Percentiles rank a stretch among this genome's conserved stretches.
These are phyloP conservation scores for Melocanna baccifera DNA, from an alignment of 176 grass and related monocot genomes.

Conservation along the genomic window DNA sequence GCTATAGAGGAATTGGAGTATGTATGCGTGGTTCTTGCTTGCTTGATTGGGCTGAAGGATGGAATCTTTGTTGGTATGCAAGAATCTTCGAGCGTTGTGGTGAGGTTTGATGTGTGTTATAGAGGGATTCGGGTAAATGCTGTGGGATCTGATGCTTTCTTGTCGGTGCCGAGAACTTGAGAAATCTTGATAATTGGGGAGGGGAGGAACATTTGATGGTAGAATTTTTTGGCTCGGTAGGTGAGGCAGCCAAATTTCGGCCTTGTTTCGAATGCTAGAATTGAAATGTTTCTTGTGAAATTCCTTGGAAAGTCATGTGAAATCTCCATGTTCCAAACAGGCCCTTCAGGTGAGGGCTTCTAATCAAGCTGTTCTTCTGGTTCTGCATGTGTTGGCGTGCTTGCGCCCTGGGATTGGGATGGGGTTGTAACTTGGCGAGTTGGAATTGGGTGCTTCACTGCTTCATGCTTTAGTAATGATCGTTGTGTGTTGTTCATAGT, in stretches of 20 bases:
- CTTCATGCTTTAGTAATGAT: neutral
- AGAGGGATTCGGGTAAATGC: neutral
- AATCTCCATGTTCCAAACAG: neutral
- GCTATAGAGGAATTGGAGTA: neutral
- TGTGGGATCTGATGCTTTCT: slow-evolving; percentile 6
- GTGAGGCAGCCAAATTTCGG: neutral
- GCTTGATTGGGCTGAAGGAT: neutral
- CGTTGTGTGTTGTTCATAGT: neutral
- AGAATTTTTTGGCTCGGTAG: neutral
- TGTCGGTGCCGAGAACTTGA: neutral
- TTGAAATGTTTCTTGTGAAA: neutral
- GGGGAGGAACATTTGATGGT: neutral
- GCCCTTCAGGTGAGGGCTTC: neutral
- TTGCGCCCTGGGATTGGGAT: neutral
- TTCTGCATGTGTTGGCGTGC: neutral
- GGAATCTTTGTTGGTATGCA: neutral
- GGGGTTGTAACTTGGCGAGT: neutral
- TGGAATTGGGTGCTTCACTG: neutral
- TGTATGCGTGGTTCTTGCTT: slow-evolving; percentile 2
- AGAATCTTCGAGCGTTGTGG: neutral
- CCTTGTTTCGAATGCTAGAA: neutral
- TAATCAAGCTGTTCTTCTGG: neutral
- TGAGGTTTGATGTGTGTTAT: neutral
- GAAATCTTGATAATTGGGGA: neutral
- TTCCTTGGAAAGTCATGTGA: neutral